Conservation (phyloP, 495 filamentous ascomycete genomes). For the Xylaria flabelliformis region DNA sequence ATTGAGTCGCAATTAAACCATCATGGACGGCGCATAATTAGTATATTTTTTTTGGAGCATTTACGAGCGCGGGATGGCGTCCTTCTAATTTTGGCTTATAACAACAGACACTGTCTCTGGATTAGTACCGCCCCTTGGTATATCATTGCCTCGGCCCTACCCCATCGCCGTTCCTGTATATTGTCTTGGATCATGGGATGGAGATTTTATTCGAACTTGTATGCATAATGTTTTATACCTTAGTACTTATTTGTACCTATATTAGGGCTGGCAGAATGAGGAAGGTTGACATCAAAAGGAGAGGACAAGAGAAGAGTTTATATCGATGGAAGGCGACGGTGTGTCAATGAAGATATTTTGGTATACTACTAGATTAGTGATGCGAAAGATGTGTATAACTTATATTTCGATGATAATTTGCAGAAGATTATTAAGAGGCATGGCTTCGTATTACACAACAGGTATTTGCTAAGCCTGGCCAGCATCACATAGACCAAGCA, state of each 20-base stretch:
- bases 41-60: constrained; percentile 34
- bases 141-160: constrained; percentile 10
- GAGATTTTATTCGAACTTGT: constrained; percentile 12
- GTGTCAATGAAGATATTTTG: not conserved
- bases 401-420: not conserved
- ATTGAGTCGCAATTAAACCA: not conserved
- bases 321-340: not conserved
- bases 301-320: not conserved
- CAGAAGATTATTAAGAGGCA: no score
- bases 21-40: constrained; percentile 26
- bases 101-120: constrained; percentile 20
- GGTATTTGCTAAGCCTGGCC: no score
- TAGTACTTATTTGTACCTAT: constrained; percentile 29
- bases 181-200: constrained; percentile 26
- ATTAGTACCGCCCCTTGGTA: constrained; percentile 22
- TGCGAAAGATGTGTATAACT: not conserved
- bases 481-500: not conserved
- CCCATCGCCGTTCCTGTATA: constrained; percentile 24
- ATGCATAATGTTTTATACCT: constrained; percentile 28
- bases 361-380: not conserved
- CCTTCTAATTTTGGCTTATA: constrained; percentile 23
- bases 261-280: constrained; percentile 15
- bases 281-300: constrained; percentile 1
- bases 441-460: no score
- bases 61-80: constrained; percentile 37